Evolutionary conservation across 768 basidiomycete genomes (phyloP).

Genomic region (Boletus subcaerulescens): DNA sequence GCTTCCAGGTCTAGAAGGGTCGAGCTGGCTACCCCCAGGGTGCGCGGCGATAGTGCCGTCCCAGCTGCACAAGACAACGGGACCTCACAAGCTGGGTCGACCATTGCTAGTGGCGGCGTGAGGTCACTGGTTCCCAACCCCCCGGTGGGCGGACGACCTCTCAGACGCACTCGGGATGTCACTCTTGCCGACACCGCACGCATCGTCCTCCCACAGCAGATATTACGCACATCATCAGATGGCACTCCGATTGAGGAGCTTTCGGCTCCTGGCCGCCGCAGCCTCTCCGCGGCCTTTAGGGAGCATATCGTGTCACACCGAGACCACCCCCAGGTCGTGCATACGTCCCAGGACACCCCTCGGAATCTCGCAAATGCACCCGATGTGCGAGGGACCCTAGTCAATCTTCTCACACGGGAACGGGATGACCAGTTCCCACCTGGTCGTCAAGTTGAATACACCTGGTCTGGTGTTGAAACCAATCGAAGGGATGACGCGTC

Average conservation of each 20-base stretch:
- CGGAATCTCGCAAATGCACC: conserved; percentile 21
- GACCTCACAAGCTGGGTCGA: background rate
- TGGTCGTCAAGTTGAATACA: conserved; percentile 7
- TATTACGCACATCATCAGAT: conserved; percentile 27
- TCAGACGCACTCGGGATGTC: conserved; percentile 15
- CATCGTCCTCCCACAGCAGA: conserved; percentile 16
- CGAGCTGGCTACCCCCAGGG: conserved; percentile 15
- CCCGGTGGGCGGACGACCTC: conserved; percentile 11
- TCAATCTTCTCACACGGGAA: conserved; percentile 23
- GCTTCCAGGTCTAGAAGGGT: conserved; percentile 24
- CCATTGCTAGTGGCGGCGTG: background rate
- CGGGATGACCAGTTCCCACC: conserved; percentile 16
- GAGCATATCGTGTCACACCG: conserved; percentile 19
- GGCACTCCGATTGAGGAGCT: conserved; percentile 20
- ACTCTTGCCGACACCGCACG: conserved; percentile 20
- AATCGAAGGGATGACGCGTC: conserved; percentile 10
- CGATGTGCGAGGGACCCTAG: conserved; percentile 24
- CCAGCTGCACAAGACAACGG: background rate
- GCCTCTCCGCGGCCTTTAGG: conserved; percentile 21
- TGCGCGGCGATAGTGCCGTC: conserved; percentile 4
- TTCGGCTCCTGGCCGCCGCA: conserved; percentile 12
- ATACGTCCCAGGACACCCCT: conserved; percentile 13
- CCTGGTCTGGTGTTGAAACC: conserved; percentile 1
- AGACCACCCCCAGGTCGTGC: conserved; percentile 7
- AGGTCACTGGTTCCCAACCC: conserved; percentile 2